Percentiles rank a stretch among this genome's conserved stretches.
Evolutionary conservation across 2,329 filamentous ascomycete genomes (phyloP).

Genomic region (Paracamarosporium sp.): DNA sequence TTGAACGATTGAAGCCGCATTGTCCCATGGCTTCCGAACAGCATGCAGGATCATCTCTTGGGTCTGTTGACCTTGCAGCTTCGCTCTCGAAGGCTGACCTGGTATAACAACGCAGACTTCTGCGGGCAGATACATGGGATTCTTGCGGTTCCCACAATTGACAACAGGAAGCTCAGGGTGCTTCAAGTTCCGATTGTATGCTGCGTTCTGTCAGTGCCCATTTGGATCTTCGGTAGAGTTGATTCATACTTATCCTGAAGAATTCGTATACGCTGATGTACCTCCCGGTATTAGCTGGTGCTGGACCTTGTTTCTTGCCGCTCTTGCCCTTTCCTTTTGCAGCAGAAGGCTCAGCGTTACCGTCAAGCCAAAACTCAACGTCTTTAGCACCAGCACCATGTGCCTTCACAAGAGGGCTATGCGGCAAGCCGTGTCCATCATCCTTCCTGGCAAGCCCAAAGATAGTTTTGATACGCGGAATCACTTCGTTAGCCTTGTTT

Average conservation of each 20-base stretch:
- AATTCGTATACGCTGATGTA: constrained; percentile 31
- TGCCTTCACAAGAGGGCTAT: constrained; percentile 4
- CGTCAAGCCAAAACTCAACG: constrained; percentile 30
- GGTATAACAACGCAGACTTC: constrained; percentile 32
- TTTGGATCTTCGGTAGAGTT: not conserved
- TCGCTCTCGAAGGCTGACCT: constrained; percentile 29
- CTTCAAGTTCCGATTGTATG: constrained; percentile 17
- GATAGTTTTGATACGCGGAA: constrained; percentile 49
- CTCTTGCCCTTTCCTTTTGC: constrained; percentile 11
- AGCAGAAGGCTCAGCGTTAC: constrained; percentile 4
- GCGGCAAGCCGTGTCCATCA: constrained; percentile 33
- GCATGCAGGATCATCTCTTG: constrained; percentile 34
- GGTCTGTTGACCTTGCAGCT: constrained; percentile 29
- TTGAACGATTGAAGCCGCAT: constrained; percentile 24
- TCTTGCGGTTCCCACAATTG: constrained; percentile 29
- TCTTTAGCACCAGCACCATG: constrained; percentile 28
- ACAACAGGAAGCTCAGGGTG: constrained; percentile 25
- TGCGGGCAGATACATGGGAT: constrained; percentile 31
- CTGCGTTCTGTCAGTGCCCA: not conserved
- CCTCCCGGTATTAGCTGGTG: constrained; percentile 11
- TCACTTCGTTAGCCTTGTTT: constrained; percentile 39
- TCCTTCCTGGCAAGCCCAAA: constrained; percentile 44
- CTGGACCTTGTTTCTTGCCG: not conserved
- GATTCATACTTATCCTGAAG: constrained; percentile 21
- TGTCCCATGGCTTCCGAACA: constrained; percentile 31